Evolutionary conservation across 108 stramenopile species (phyloP).

Genomic region (Mediolabrus comicus): DNA sequence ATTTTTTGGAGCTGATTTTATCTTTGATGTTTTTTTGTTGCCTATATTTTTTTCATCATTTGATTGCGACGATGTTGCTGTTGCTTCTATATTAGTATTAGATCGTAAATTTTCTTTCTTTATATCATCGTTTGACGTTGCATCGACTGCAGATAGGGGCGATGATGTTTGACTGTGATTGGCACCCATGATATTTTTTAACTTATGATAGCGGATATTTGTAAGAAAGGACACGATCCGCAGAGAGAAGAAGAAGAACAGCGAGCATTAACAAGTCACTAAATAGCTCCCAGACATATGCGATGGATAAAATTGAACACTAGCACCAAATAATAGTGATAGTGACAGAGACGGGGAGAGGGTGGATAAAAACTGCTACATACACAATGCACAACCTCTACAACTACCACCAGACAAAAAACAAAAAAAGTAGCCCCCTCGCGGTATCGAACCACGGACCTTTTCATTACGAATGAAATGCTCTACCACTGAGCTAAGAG

Average conservation of each 20-base stretch:
- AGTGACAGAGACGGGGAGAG: too few relatives aligned
- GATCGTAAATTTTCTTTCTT: neutral
- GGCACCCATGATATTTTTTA: too few relatives aligned
- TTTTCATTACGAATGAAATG: constrained; percentile 80
- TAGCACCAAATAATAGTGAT: too few relatives aligned
- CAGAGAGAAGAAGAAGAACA: too few relatives aligned
- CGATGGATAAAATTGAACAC: too few relatives aligned
- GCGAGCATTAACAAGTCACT: too few relatives aligned
- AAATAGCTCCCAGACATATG: too few relatives aligned
- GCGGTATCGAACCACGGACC: constrained; percentile 67
- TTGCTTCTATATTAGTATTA: neutral
- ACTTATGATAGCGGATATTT: too few relatives aligned
- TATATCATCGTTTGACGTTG: neutral
- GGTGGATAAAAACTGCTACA: too few relatives aligned
- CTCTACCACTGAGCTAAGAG: constrained; percentile 70
- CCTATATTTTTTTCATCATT: neutral
- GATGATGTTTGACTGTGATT: neutral
- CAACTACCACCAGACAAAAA: neutral
- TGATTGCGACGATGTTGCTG: neutral
- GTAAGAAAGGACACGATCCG: too few relatives aligned
- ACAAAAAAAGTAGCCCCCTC: constrained; percentile 24
- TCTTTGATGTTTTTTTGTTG: neutral
- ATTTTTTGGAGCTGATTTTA: constrained; percentile 3
- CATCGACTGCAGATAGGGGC: too few relatives aligned
- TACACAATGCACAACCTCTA: too few relatives aligned